phyloP scores from a whole-genome alignment of 1,284 basidiomycete genomes.

The Naganishia albida region DNA sequence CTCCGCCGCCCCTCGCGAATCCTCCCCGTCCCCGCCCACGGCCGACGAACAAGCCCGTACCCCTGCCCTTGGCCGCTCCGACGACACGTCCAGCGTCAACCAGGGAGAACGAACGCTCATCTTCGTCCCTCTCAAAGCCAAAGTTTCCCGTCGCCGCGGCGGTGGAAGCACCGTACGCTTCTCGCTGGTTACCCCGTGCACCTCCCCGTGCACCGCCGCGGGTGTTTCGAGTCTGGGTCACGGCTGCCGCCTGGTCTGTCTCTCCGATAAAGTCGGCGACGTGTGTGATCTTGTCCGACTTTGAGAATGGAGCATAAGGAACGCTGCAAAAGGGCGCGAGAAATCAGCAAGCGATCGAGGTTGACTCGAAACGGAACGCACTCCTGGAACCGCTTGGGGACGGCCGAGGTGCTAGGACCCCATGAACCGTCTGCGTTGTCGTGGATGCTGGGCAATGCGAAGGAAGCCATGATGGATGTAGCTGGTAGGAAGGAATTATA shows the following conservation, averaged over 20 bases:
- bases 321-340: constrained; percentile 58
- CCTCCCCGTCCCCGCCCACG: constrained; percentile 64
- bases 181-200: constrained; percentile 53
- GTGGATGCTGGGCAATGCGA: constrained; percentile 52
- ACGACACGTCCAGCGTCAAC: constrained; percentile 68
- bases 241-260: constrained; percentile 54
- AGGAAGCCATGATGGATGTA: constrained; percentile 37
- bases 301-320: constrained; percentile 95
- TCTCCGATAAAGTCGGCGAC: constrained; percentile 95
- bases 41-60: constrained; percentile 56
- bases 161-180: constrained; percentile 55
- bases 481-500: too few species aligned
- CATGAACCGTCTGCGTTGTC: constrained; percentile 55
- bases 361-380: constrained; percentile 37
- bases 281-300: constrained; percentile 95
- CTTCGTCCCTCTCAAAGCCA: constrained; percentile 96
- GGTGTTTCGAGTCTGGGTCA: constrained; percentile 57
- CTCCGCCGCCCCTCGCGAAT: constrained; percentile 50
- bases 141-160: constrained; percentile 86
- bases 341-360: background rate
- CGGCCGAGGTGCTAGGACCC: constrained; percentile 52
- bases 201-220: constrained; percentile 58
- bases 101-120: constrained; percentile 95
- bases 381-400: constrained; percentile 54
- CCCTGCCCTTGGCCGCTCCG: constrained; percentile 37